Evolutionary conservation across 2,329 filamentous ascomycete species (phyloP), one percentile per base, ranked within the genome.

Genomic region (Corinectria fuckeliana): DNA sequence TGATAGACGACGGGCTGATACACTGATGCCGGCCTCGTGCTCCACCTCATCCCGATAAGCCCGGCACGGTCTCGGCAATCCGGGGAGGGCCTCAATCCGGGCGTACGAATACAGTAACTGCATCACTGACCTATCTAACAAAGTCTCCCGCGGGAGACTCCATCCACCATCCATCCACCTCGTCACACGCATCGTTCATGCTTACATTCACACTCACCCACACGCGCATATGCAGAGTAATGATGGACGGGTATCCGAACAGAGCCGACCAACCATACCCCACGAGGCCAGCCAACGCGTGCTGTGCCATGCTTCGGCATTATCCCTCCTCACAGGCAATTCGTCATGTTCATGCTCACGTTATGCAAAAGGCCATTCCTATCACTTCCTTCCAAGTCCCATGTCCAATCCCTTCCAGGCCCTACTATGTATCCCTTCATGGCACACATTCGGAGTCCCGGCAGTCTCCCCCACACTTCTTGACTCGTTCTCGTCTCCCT

Each of bases 11-110:
- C n/a, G n/a, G n/a, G n/a, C 25, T 13, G 42, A 26, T 11, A n/a
- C 42, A 28, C 42, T 45, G 42, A 45, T 45, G 28, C 42, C 23
- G 41, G 23, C 42, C 39, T 10, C 10, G 51, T 54, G 60, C 56
- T 38, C 38, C 18, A 61, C 49, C 13, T 21, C 42, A 56, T 56
- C 30, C 63, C 55, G 64, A 61, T 60, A 54, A 63, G 57, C 38
- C 42, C 66, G 51, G 47, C 56, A 25, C 39, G 28, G n/a, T 56
- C 50, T 65, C 55, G 54, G 58, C 56, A 32, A 53, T 28, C 23
- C 55, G 39, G 13, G 10, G 21, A 42, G 20, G 39, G 23, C 42
- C 42, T 45, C 25, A 18, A 16, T 44, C 9, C 4, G 23, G 23
- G 23, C 26, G 41, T 21, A 39, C 21, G 38, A 14, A 32, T n/a